These are phyloP conservation scores for Cadophora luteo-olivacea DNA, from an alignment of 2,329 filamentous ascomycete species.

Conservation along the genomic window DNA sequence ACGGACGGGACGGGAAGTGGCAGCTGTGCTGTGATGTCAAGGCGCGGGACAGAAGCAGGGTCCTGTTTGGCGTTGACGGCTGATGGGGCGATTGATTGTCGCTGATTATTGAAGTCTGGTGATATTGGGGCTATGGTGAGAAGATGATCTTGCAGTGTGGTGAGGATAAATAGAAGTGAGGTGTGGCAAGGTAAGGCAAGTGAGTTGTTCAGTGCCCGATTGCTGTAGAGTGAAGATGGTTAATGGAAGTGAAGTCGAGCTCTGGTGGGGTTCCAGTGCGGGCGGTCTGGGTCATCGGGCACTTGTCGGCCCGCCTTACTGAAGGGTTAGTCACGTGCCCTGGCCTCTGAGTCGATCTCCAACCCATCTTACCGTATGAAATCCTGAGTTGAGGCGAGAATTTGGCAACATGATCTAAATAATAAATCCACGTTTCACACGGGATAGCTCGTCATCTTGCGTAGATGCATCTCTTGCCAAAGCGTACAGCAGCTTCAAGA, in stretches of 20 bases:
- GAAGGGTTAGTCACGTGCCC: not conserved
- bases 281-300: not conserved
- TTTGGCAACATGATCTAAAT: no score
- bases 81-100: not conserved
- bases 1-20: not conserved
- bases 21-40: not conserved
- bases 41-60: slow-evolving; percentile 3
- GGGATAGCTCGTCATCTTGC: no score
- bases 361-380: no score
- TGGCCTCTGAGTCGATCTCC: no score
- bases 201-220: not conserved
- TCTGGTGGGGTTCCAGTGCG: not conserved
- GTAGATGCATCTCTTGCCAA: no score
- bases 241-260: not conserved
- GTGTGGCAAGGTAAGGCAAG: not conserved
- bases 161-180: not conserved
- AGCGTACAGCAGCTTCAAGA: no score
- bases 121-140: not conserved
- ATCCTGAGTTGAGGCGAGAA: no score
- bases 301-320: not conserved
- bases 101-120: not conserved
- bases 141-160: not conserved
- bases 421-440: no score
- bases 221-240: not conserved
- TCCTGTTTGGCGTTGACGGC: not conserved